Base-by-base conservation (phyloP, 1,284 basidiomycete genomes). In the Caloboletus inedulis region DNA sequence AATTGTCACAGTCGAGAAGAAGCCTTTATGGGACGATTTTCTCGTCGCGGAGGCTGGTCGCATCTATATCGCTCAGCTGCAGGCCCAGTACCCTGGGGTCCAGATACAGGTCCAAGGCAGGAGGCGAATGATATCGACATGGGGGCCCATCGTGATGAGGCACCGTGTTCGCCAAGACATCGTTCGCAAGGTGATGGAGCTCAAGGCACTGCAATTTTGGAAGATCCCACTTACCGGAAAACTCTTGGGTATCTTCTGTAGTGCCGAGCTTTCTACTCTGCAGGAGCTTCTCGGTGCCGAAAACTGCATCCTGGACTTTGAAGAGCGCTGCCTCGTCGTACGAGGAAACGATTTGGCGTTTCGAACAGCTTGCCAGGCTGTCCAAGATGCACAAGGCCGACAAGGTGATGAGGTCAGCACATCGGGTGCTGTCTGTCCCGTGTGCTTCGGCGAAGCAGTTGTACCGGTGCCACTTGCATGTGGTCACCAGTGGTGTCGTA, bases 401-500 rank as follows among this genome's bases (percentile, higher is more conserved):
- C 69, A 71, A 34, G 55, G 45, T n/a, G 56, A 50, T 9, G 56
- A 54, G 35, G 47, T 63, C 14, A 51, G 31, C 13, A 55, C 59
- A 18, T 55, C 49, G 30, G 43, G 33, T 4, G 61, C 65, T 14
- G 49, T 49, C 14, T 72, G 66, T 50, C 69, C 69, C 0, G 69
- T 70, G 8, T 71, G 52, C 23, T 77, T 87, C 53, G 75, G 75
- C 42, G 72, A 79, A 37, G 75, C 76, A 1, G 69, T 77, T 1
- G 64, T 72, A 1, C 82, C 84, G 0, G 65, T 83, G 5, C 71
- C 69, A 4, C 72, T 89, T 1, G 64, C 63, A 10, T 90, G 87
- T 57, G 81, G 82, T 2, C 87, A 90, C 62, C 62, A 62, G 2
- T 87, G 80, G 76, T 90, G 87, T 64, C 77, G 77, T 43, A 54